phyloP scores from a whole-genome alignment of 2,329 filamentous ascomycete species.

The Stagonosporopsis tanaceti region DNA sequence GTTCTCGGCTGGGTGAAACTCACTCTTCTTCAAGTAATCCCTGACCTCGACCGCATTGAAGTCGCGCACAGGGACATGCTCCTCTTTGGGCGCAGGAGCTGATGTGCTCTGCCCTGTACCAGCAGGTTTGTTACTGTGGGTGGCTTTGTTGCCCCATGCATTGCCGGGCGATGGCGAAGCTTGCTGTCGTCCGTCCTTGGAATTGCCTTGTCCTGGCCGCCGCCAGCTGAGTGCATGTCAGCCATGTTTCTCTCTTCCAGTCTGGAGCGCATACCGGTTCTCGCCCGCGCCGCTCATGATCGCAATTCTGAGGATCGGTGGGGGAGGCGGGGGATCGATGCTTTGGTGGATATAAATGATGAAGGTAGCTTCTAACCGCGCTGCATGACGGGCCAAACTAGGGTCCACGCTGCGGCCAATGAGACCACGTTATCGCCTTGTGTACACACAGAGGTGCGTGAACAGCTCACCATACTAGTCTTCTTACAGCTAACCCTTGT shows the following conservation, averaged over 20 bases:
- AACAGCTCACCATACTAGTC: slow-evolving; percentile 21
- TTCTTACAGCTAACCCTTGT: slow-evolving; percentile 15
- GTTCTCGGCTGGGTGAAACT: slow-evolving; percentile 19
- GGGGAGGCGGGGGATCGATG: slow-evolving; percentile 38
- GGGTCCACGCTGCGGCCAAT: slow-evolving; percentile 37
- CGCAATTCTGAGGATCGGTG: slow-evolving; percentile 30
- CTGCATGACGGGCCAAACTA: slow-evolving; percentile 29
- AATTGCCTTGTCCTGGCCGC: slow-evolving; percentile 45
- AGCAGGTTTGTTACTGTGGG: slow-evolving; percentile 38
- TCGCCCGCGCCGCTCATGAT: slow-evolving; percentile 51
- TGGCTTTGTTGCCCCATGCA: slow-evolving; percentile 45
- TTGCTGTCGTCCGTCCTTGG: slow-evolving; percentile 46
- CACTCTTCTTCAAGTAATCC: slow-evolving; percentile 53
- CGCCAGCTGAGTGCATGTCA: slow-evolving; percentile 44
- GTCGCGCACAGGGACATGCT: slow-evolving; percentile 48
- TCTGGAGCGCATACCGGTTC: slow-evolving; percentile 41
- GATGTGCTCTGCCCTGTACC: slow-evolving; percentile 25
- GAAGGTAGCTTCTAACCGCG: slow-evolving; percentile 32
- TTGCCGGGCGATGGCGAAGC: slow-evolving; percentile 43
- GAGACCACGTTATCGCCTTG: slow-evolving; percentile 17
- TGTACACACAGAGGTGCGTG: slow-evolving; percentile 9
- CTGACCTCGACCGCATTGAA: slow-evolving; percentile 56
- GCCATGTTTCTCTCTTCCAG: slow-evolving; percentile 3
- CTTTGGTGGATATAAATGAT: slow-evolving; percentile 42
- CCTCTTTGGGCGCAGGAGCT: slow-evolving; percentile 28